Evolutionary conservation across 2,329 filamentous ascomycete genomes (phyloP), one percentile per base, ranked within the genome.

Genomic region (Furcasterigmium furcatum): DNA sequence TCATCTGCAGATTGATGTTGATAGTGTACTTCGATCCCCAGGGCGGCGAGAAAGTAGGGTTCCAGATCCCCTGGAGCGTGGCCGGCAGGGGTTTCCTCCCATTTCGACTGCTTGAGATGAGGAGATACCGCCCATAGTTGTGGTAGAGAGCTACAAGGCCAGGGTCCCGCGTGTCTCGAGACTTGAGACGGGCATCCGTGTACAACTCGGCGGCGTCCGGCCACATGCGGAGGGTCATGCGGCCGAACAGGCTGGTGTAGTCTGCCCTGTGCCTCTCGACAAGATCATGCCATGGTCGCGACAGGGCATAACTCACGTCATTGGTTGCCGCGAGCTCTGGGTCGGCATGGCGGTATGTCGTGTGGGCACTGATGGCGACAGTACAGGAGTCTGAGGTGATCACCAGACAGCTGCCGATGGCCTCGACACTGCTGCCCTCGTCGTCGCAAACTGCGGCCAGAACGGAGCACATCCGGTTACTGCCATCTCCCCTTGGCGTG

Each of bases 1-100:
- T 77, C 74, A 78, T 78, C 53, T 78, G 66, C 0, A 67, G 58
- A 35, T 77, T 78, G 55, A 77, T 73, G 49, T 77, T 75, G 51
- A 76, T 71, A 1, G 73, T 77, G 46, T 68, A 74, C 48, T 72
- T 75, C 20, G 62, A 66, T 4, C 71, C 71, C 73, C 73, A 76
- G 0, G 68, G 58, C 6, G 67, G 68, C 9, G 61, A 52, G 45
- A 70, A 71, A 5, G 61, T 59, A 1, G 62, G 56, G 41, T 71
- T 73, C 70, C 68, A 73, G 27, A 74, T 62, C 0, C 69, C 70
- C 50, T 75, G 70, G 0, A 73, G 61, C 35, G 64, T 73, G 2
- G 70, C 66, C 1, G 70, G 68, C 5, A 73, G 53, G 3, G 48
- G 36, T 27, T 43, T 48, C 3, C 18, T 7, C 9, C 22, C 42